These are phyloP conservation scores for Xylaria arbuscula DNA, from an alignment of 2,329 filamentous ascomycete genomes.

Conservation along the genomic window DNA sequence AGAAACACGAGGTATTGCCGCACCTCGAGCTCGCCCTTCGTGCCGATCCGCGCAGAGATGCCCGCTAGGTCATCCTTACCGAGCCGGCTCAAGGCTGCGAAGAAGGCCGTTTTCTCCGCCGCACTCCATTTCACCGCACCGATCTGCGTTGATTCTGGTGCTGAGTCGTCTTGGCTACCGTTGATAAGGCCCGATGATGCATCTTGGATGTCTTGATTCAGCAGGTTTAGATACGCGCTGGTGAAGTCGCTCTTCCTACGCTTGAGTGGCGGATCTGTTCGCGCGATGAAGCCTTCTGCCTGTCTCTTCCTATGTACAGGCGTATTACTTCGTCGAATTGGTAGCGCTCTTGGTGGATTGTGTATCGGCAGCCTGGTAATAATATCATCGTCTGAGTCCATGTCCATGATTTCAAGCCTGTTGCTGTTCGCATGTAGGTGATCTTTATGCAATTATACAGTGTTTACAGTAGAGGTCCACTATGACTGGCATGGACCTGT, in stretches of 20 bases:
- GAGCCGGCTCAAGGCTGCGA: constrained; percentile 70
- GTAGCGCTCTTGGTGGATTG: constrained; percentile 8
- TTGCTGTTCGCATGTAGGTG: constrained; percentile 41
- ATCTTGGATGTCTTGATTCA: constrained; percentile 70
- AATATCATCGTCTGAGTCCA: constrained; percentile 37
- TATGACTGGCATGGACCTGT: too few relatives aligned
- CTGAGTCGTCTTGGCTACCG: constrained; percentile 39
- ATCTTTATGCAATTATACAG: constrained; percentile 30
- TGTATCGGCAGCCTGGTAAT: not conserved
- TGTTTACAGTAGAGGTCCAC: not conserved
- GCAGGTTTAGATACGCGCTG: constrained; percentile 59
- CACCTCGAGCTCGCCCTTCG: constrained; percentile 81
- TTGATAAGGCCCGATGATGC: constrained; percentile 55
- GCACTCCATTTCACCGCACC: constrained; percentile 77
- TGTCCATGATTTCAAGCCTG: constrained; percentile 31
- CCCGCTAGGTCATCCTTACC: constrained; percentile 71
- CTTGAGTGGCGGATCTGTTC: constrained; percentile 56
- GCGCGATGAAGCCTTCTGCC: constrained; percentile 41
- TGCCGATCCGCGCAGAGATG: constrained; percentile 71
- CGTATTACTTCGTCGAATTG: not conserved
- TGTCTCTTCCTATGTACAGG: constrained; percentile 36
- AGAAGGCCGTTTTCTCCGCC: constrained; percentile 77
- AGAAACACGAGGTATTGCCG: constrained; percentile 75
- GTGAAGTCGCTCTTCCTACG: constrained; percentile 58
- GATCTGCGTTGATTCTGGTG: constrained; percentile 65